phyloP scores from a whole-genome alignment of 352 stramenopile species.

The Pythium guiyangense region DNA sequence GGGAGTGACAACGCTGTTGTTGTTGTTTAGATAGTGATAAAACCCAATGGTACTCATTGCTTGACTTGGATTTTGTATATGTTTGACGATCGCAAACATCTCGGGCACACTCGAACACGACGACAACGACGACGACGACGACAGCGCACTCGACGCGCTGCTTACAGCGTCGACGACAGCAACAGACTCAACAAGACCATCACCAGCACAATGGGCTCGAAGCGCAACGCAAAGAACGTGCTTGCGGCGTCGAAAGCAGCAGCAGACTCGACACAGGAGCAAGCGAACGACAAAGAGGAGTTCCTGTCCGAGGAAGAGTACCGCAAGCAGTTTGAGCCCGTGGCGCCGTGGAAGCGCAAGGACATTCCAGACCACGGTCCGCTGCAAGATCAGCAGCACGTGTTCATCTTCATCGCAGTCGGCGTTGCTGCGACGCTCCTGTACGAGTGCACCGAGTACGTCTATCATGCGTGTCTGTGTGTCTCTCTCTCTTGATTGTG shows the following conservation, averaged over 20 bases:
- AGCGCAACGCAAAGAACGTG: slow-evolving; percentile 13
- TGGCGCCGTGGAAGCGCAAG: slow-evolving; percentile 76
- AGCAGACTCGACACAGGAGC: background rate
- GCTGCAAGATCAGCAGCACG: slow-evolving; percentile 50
- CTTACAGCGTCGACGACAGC: too few relatives aligned
- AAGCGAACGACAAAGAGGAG: slow-evolving; percentile 20
- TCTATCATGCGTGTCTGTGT: background rate
- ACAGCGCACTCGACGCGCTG: background rate
- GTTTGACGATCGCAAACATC: too few relatives aligned
- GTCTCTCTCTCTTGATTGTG: background rate
- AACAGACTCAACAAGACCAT: background rate
- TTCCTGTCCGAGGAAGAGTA: slow-evolving; percentile 49
- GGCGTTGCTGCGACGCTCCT: slow-evolving; percentile 55
- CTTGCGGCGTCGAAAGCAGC: background rate
- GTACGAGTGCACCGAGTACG: slow-evolving; percentile 67
- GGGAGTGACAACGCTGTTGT: too few relatives aligned
- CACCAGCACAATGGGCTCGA: slow-evolving; percentile 5
- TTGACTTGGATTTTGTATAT: background rate
- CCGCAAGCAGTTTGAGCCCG: slow-evolving; percentile 63
- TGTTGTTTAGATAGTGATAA: too few relatives aligned
- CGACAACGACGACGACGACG: too few relatives aligned
- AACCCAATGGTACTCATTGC: too few relatives aligned
- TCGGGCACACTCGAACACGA: too few relatives aligned
- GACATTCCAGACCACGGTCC: slow-evolving; percentile 80
- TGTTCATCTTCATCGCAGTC: slow-evolving; percentile 63